Base-by-base conservation (phyloP, 225 moss, liverwort and hornwort species). In the Pseudisothecium myosuroides region DNA sequence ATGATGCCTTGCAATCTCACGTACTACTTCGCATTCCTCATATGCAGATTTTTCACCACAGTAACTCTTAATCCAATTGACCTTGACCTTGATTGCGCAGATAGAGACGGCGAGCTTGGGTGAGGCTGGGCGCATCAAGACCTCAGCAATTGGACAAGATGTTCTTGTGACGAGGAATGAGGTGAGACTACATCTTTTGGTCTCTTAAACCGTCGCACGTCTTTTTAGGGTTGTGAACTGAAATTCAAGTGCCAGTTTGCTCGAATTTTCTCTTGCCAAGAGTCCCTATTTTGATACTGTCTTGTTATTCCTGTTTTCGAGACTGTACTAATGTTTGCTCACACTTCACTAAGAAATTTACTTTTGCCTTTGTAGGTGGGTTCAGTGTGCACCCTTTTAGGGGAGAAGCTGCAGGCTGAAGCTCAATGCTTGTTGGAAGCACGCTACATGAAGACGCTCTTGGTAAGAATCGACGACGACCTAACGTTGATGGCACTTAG, bases 311-410 rank as follows among this genome's bases (percentile, higher is more conserved):
- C 79, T 10, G 55, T 55, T 72, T 72, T 80, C 28, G 41, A 83
- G 77, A n/a, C n/a, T 66, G 20, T 8, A 27, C 18, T 26, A 36
- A 26, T 72, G 34, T 34, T 80, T 66, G 9, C 80, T 88, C 59
- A 39, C 81, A 49, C 41, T 82, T 62, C 29, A 50, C 45, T 66
- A 60, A 67, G 59, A 50, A 74, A 36, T 67, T 41, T 52, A 60
- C 37, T 59, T 77, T 74, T 65, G 41, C 27, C 64, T 69, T 80
- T 58, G 36, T 52, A 93, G 93, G 93, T 93, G 83, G 90, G 93
- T 76, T 93, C 91, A 39, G 90, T 90, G 76, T 93, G 91, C 77
- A 93, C 91, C 52, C 93, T 93, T 91, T 72, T 93, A 76, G 89
- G 83, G 43, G 93, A 91, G 73, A 91, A 88, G 87, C 84, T 93